These are phyloP conservation scores for Talaromyces trachyspermus DNA, from an alignment of 495 filamentous ascomycete genomes.

Conservation along the genomic window DNA sequence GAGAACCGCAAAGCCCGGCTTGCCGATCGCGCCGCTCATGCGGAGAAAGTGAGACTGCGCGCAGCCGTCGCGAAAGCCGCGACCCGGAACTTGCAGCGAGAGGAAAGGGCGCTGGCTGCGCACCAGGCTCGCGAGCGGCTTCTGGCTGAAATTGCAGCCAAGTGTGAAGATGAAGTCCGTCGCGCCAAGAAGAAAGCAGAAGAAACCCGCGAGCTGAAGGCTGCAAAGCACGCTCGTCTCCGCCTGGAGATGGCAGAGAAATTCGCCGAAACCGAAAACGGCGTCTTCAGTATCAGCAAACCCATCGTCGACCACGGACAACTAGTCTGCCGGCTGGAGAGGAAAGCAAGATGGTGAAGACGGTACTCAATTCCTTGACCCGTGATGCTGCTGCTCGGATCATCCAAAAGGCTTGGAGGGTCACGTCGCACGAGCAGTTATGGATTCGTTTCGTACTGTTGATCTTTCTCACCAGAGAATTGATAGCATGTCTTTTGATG, in stretches of 20 bases:
- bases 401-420: constrained; percentile 77
- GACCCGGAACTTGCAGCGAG: constrained; percentile 54
- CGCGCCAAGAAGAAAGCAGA: constrained; percentile 90
- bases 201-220: constrained; percentile 83
- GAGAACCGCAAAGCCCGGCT: constrained; percentile 89
- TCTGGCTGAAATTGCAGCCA: constrained; percentile 84
- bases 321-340: constrained; percentile 51
- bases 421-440: constrained; percentile 47
- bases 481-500: constrained; percentile 70
- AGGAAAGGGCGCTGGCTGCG: constrained; percentile 83
- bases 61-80: constrained; percentile 80
- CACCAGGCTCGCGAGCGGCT: constrained; percentile 86
- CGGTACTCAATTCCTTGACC: constrained; percentile 39
- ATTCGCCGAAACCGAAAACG: constrained; percentile 79
- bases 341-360: constrained; percentile 44
- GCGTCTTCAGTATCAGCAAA: constrained; percentile 46
- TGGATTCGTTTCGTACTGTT: constrained; percentile 60
- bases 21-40: constrained; percentile 88
- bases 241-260: constrained; percentile 79
- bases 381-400: constrained; percentile 60
- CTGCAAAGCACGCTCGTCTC: constrained; percentile 72
- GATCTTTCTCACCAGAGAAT: constrained; percentile 69
- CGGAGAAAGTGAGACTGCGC: constrained; percentile 89
- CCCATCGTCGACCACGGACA: constrained; percentile 56
- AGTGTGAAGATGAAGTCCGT: constrained; percentile 91